Percentiles rank a stretch among this genome's conserved stretches.
phyloP scores from a whole-genome alignment of 2,329 filamentous ascomycete species.

The Sclerotiophoma versabilis region DNA sequence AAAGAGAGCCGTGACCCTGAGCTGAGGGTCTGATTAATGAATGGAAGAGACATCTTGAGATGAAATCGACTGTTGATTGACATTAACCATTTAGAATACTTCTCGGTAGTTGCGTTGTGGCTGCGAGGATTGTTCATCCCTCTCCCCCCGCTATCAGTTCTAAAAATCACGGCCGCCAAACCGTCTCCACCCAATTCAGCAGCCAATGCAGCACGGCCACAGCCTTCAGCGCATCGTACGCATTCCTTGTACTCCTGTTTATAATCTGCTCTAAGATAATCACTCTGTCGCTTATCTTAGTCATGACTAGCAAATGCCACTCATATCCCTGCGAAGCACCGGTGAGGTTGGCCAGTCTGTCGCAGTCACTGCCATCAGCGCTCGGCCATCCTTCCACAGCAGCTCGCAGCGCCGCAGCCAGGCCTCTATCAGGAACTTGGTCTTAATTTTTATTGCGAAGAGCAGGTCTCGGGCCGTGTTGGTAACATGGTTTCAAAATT shows the following conservation, averaged over 20 bases:
- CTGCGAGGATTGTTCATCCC: too few species aligned
- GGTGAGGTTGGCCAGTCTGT: neutral
- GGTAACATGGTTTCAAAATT: slow-evolving; percentile 32
- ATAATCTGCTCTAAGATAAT: slow-evolving; percentile 30
- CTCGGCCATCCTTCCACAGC: slow-evolving; percentile 13
- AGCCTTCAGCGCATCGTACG: slow-evolving; percentile 34
- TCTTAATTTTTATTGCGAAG: slow-evolving; percentile 35
- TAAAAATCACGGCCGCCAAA: slow-evolving; percentile 38
- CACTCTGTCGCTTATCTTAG: slow-evolving; percentile 25
- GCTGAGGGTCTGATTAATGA: too few species aligned
- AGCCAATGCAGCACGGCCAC: slow-evolving; percentile 34
- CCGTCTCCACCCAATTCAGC: slow-evolving; percentile 24
- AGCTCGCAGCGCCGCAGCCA: slow-evolving; percentile 31
- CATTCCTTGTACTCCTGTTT: slow-evolving; percentile 32
- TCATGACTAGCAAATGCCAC: slow-evolving; percentile 35
- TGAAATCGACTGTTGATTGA: too few species aligned
- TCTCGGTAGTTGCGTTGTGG: too few species aligned
- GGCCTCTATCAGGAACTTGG: slow-evolving; percentile 34
- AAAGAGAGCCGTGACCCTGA: too few species aligned
- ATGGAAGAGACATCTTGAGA: too few species aligned
- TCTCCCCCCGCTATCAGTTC: slow-evolving; percentile 14
- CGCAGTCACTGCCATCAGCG: neutral
- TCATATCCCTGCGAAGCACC: neutral
- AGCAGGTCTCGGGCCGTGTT: slow-evolving; percentile 16
- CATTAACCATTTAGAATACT: too few species aligned